These are phyloP conservation scores for Epichloe brachyelytri DNA, from an alignment of 2,329 filamentous ascomycete genomes.

Conservation along the genomic window DNA sequence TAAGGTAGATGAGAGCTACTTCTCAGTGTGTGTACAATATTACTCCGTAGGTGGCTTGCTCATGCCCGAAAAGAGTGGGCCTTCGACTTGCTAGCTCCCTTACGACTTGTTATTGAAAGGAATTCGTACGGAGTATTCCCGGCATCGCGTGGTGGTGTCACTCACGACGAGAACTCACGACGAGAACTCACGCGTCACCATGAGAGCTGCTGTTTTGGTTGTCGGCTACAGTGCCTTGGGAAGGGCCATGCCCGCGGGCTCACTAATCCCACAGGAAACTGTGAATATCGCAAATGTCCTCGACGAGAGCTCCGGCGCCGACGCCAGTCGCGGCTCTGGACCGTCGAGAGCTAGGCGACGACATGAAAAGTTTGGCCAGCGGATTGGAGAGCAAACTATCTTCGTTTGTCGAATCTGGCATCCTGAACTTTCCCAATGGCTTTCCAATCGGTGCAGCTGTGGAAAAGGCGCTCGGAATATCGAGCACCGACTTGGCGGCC, in stretches of 20 bases:
- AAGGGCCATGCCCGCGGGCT: not conserved
- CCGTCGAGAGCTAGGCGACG: conserved; percentile 22
- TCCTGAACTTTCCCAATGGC: conserved; percentile 55
- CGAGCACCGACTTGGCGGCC: conserved; percentile 43
- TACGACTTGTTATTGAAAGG: no score
- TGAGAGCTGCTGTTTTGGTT: conserved; percentile 2
- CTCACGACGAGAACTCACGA: not conserved
- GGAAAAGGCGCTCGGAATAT: conserved; percentile 46
- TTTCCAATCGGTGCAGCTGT: conserved; percentile 52
- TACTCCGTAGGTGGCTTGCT: not conserved
- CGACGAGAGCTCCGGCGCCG: conserved; percentile 12
- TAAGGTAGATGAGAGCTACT: no score
- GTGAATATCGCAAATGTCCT: not conserved
- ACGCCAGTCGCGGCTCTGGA: conserved; percentile 12
- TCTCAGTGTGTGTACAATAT: no score
- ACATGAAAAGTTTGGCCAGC: conserved; percentile 36
- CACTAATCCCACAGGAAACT: not conserved
- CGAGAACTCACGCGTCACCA: not conserved
- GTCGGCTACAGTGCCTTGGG: conserved; percentile 1
- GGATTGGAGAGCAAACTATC: conserved; percentile 42
- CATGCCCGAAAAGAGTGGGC: no score
- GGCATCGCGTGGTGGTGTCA: not conserved
- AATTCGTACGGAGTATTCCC: not conserved
- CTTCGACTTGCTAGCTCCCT: no score
- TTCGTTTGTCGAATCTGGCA: conserved; percentile 47